A percentile compares a stretch with the other conserved stretches of the same genome.
These are phyloP conservation scores for Omphalea diandra DNA, from an alignment of 441 rosid species.

Conservation along the genomic window DNA sequence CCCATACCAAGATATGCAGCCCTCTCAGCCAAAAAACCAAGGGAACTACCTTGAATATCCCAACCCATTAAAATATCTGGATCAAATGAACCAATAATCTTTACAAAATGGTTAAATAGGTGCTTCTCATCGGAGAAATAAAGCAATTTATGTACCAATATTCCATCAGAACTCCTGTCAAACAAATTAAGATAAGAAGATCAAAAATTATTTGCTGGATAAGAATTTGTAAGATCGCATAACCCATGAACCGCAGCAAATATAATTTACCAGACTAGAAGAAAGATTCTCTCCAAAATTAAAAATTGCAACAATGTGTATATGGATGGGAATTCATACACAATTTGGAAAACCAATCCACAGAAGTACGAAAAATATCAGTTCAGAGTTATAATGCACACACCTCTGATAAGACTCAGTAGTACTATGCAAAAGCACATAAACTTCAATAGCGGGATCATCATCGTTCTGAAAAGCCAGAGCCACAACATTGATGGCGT, in stretches of 20 bases:
- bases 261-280: not conserved
- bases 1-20: conserved; percentile 93
- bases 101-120: conserved; percentile 53
- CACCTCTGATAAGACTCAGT: conserved; percentile 54
- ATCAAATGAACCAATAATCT: conserved; percentile 56
- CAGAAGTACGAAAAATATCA: conserved; percentile 10
- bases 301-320: not conserved
- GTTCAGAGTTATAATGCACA: conserved; percentile 8
- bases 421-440: conserved; percentile 56
- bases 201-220: not conserved
- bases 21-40: conserved; percentile 97
- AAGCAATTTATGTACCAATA: conserved; percentile 56
- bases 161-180: conserved; percentile 78
- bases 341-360: not conserved
- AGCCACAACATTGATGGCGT: conserved; percentile 68
- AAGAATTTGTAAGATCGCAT: conserved; percentile 11
- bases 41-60: conserved; percentile 95
- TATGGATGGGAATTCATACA: not conserved
- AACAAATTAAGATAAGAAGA: conserved; percentile 17
- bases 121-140: conserved; percentile 69
- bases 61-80: conserved; percentile 94
- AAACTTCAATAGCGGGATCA: conserved; percentile 44
- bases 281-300: not conserved
- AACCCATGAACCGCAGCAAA: conserved; percentile 1
- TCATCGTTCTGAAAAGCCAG: conserved; percentile 74